A percentile compares a stretch with the other conserved stretches of the same genome.
Conservation (phyloP, 2,329 filamentous ascomycete genomes). For the Diplocarpon rosae region DNA sequence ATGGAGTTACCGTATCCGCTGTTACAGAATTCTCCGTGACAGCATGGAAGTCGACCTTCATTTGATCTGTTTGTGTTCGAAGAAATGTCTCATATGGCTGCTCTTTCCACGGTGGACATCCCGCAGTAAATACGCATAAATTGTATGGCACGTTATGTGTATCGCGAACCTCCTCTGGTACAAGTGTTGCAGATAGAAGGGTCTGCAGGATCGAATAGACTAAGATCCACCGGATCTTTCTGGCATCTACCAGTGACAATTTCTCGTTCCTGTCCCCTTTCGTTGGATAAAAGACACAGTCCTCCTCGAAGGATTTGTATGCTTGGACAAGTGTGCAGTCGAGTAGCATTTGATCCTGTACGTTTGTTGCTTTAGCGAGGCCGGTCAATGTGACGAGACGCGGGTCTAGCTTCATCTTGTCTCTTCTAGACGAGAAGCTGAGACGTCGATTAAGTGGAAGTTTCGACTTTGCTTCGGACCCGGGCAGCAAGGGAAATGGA, state of each 20-base stretch:
- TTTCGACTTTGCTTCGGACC: slow-evolving; percentile 20
- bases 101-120: slow-evolving; percentile 22
- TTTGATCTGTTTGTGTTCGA: slow-evolving; percentile 16
- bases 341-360: slow-evolving; percentile 25
- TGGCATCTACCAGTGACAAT: slow-evolving; percentile 51
- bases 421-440: slow-evolving; percentile 15
- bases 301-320: slow-evolving; percentile 61
- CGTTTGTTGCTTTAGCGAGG: slow-evolving; percentile 38
- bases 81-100: slow-evolving; percentile 12
- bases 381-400: slow-evolving; percentile 42
- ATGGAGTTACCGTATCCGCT: background rate
- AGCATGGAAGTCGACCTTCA: slow-evolving; percentile 9
- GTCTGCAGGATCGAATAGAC: slow-evolving; percentile 65
- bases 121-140: slow-evolving; percentile 19
- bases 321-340: slow-evolving; percentile 47
- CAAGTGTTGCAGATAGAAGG: slow-evolving; percentile 51
- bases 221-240: slow-evolving; percentile 69
- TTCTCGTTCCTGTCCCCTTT: slow-evolving; percentile 47
- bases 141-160: slow-evolving; percentile 46
- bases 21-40: background rate
- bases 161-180: slow-evolving; percentile 51
- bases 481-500: slow-evolving; percentile 56
- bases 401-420: slow-evolving; percentile 37
- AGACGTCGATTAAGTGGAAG: slow-evolving; percentile 22
- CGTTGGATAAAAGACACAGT: slow-evolving; percentile 37